Percentiles rank a stretch among this genome's conserved stretches.
Evolutionary conservation across 768 basidiomycete genomes (phyloP).

Genomic region (Gymnopilus junonius): DNA sequence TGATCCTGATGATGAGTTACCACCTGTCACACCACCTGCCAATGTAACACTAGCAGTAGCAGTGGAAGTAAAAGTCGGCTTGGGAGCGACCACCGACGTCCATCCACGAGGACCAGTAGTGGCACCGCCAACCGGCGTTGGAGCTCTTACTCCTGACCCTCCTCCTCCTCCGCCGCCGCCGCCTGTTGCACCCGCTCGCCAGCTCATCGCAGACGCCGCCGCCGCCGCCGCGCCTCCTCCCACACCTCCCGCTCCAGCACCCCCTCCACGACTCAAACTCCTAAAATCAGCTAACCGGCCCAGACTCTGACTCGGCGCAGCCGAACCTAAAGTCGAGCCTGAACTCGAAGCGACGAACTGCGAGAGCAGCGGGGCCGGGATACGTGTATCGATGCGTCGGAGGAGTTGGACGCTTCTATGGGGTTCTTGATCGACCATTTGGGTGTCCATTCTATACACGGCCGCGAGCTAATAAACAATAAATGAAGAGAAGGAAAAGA

Average conservation of each 20-base stretch:
- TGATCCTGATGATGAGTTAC: background rate
- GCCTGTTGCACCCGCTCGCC: slow-evolving; percentile 28
- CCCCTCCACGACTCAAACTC: too few relatives aligned
- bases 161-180: too few relatives aligned
- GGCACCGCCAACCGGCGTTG: background rate
- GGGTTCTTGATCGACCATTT: slow-evolving; percentile 92
- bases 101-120: slow-evolving; percentile 22
- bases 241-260: too few relatives aligned
- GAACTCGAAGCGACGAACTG: slow-evolving; percentile 32
- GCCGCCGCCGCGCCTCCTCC: slow-evolving; percentile 10
- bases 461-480: slow-evolving; percentile 62
- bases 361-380: slow-evolving; percentile 77
- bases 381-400: slow-evolving; percentile 79
- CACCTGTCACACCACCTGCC: background rate
- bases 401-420: slow-evolving; percentile 83
- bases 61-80: slow-evolving; percentile 9
- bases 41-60: background rate
- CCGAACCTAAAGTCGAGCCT: too few relatives aligned
- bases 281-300: slow-evolving; percentile 68
- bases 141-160: slow-evolving; percentile 2
- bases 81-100: slow-evolving; percentile 24
- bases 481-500: slow-evolving; percentile 6
- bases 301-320: slow-evolving; percentile 41
- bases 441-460: slow-evolving; percentile 81
- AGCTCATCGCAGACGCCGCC: slow-evolving; percentile 15